Conservation (phyloP, 2,329 filamentous ascomycete genomes). For the Sporothrix brunneoviolacea region DNA sequence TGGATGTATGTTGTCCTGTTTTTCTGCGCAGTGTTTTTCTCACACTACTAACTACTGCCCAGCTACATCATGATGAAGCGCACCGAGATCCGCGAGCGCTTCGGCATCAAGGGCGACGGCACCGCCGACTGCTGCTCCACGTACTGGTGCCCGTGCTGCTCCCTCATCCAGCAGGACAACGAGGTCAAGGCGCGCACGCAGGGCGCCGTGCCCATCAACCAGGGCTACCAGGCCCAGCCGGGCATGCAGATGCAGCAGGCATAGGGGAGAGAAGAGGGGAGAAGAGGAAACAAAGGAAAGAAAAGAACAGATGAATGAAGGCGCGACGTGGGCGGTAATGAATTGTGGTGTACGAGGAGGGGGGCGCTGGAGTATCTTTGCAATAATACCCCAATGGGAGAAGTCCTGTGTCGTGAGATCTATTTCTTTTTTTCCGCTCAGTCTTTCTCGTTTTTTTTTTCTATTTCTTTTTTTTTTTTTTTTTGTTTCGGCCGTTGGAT, state of each 20-base stretch:
- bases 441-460: neutral
- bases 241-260: conserved; percentile 27
- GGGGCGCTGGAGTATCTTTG: too few species aligned
- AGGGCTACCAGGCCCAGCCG: conserved; percentile 27
- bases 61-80: conserved; percentile 48
- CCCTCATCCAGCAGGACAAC: conserved; percentile 52
- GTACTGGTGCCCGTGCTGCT: conserved; percentile 51
- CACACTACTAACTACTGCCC: neutral
- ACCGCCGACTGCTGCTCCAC: conserved; percentile 44
- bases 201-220: conserved; percentile 19
- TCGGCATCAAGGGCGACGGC: conserved; percentile 44
- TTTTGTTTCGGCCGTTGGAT: neutral
- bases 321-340: too few species aligned
- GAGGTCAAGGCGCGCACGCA: conserved; percentile 35
- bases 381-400: too few species aligned
- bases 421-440: neutral
- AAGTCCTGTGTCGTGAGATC: too few species aligned
- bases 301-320: conserved; percentile 1
- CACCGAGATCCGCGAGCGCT: conserved; percentile 44
- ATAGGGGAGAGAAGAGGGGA: too few species aligned
- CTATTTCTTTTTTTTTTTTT: neutral
- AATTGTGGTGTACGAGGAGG: too few species aligned
- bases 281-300: too few species aligned
- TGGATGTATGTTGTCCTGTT: conserved; percentile 34
- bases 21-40: neutral